Evolutionary conservation across 805 yeast species (phyloP).

Genomic region (Ogataea methylovora): DNA sequence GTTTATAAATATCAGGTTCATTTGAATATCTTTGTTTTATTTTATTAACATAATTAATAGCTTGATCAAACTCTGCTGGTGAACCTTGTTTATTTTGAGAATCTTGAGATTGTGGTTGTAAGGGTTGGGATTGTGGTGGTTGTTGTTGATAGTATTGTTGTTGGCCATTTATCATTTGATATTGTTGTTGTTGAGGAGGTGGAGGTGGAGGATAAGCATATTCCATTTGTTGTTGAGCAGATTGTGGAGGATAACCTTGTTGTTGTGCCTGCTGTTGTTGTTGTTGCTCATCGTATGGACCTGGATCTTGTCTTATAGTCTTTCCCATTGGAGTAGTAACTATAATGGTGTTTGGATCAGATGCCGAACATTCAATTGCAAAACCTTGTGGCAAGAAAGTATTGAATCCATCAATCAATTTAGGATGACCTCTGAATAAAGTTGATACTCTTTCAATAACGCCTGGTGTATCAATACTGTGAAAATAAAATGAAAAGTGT

Average conservation of each 20-base stretch:
- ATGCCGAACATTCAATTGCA: conserved; percentile 86
- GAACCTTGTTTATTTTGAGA: conserved; percentile 31
- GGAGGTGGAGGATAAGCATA: conserved; percentile 5
- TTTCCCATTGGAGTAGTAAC: conserved; percentile 96
- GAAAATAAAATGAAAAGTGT: conserved; percentile 6
- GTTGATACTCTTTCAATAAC: conserved; percentile 93
- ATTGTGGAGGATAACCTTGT: conserved; percentile 9
- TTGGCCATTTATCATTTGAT: conserved; percentile 3
- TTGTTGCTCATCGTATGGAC: conserved; percentile 21
- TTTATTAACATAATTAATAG: conserved; percentile 92
- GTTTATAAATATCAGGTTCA: conserved; percentile 94
- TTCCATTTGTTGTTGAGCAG: conserved; percentile 1
- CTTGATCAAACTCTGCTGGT: conserved; percentile 95
- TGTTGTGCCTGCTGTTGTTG: conserved; percentile 10
- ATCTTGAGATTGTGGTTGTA: conserved; percentile 11
- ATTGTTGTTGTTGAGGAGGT: conserved; percentile 4
- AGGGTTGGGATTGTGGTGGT: conserved; percentile 7
- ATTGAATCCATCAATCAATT: conserved; percentile 92
- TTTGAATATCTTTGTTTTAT: conserved; percentile 88
- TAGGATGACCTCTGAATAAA: conserved; percentile 87
- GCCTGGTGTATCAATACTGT: conserved; percentile 90
- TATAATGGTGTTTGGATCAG: conserved; percentile 85
- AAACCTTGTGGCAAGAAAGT: conserved; percentile 97
- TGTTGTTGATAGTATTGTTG: conserved; percentile 6
- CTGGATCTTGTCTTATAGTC: conserved; percentile 58